These are phyloP conservation scores for Aspergillus egyptiacus DNA, from an alignment of 495 filamentous ascomycete genomes.

Conservation along the genomic window DNA sequence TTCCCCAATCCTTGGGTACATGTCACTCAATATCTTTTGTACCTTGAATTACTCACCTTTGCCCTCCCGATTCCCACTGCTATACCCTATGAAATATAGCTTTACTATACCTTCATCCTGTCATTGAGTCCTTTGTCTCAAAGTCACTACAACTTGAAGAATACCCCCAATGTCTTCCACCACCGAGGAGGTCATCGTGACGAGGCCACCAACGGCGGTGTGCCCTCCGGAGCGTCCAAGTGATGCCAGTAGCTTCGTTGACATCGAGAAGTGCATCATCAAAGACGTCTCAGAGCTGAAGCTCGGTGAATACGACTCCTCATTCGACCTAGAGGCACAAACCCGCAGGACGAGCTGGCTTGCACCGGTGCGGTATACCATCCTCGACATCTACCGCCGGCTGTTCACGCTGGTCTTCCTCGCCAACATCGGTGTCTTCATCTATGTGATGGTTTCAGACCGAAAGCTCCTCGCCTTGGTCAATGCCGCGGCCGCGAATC, in stretches of 20 bases:
- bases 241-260: conserved; percentile 23
- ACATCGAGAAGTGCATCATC: conserved; percentile 18
- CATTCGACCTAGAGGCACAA: conserved; percentile 39
- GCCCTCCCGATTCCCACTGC: background rate
- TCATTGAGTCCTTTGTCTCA: conserved; percentile 3
- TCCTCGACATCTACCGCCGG: conserved; percentile 44
- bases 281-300: conserved; percentile 23
- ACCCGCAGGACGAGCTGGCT: conserved; percentile 28
- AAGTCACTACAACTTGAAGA: conserved; percentile 17
- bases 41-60: background rate
- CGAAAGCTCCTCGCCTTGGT: conserved; percentile 34
- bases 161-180: conserved; percentile 26
- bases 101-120: background rate
- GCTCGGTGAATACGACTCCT: conserved; percentile 1
- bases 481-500: conserved; percentile 49
- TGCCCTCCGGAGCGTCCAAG: conserved; percentile 18
- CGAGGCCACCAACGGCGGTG: conserved; percentile 22
- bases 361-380: conserved; percentile 31
- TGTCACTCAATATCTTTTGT: background rate
- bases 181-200: conserved; percentile 22
- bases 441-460: conserved; percentile 33
- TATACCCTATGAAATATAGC: background rate
- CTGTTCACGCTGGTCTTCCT: conserved; percentile 49
- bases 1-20: conserved; percentile 6
- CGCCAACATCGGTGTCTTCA: conserved; percentile 47